Conservation (phyloP, 148 eudicot species). For the Cornus kousa region DNA sequence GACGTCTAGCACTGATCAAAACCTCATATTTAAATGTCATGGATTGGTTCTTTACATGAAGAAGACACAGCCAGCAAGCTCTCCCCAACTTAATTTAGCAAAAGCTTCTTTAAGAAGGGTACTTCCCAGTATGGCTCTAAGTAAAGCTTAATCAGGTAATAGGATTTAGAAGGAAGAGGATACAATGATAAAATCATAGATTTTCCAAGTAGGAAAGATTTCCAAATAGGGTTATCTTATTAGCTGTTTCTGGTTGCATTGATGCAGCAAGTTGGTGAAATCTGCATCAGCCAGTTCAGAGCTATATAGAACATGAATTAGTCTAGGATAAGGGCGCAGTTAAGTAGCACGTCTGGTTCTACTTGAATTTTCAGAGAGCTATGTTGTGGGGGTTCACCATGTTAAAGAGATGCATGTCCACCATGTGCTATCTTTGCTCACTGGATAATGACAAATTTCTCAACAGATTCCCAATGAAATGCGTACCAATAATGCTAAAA, state of each 20-base stretch:
- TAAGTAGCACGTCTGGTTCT: too few species aligned
- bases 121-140: background rate
- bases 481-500: too few species aligned
- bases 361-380: background rate
- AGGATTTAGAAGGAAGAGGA: background rate
- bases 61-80: background rate
- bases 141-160: background rate
- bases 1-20: background rate
- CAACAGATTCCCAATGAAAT: too few species aligned
- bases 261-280: background rate
- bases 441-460: background rate
- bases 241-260: background rate
- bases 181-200: background rate
- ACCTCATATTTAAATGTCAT: background rate
- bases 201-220: background rate
- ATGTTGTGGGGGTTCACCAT: background rate
- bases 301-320: background rate
- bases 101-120: background rate
- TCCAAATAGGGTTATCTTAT: background rate
- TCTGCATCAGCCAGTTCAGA: background rate
- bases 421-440: background rate
- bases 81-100: background rate
- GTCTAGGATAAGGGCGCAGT: background rate
- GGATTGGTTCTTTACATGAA: background rate
- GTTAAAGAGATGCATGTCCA: background rate